Conservation (phyloP, 495 filamentous ascomycete species). For the Xylaria longipes region DNA sequence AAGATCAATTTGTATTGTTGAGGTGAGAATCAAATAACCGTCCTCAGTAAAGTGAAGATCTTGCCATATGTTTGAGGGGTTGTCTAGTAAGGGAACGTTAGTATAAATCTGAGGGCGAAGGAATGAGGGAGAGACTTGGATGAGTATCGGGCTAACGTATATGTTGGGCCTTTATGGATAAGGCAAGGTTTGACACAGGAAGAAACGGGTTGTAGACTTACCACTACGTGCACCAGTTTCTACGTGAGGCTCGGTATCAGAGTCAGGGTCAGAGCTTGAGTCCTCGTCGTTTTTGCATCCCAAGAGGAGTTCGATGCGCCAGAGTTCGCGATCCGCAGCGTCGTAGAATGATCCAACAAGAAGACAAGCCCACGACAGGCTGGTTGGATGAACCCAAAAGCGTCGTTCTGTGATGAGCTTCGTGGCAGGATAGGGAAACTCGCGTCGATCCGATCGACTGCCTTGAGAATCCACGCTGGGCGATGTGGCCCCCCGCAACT, state of each 20-base stretch:
- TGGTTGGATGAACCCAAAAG: constrained; percentile 30
- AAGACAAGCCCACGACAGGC: constrained; percentile 39
- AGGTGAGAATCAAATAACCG: constrained; percentile 16
- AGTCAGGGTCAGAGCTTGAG: constrained; percentile 2
- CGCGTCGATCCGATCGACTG: neutral
- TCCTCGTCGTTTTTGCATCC: constrained; percentile 23
- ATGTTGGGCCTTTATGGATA: neutral
- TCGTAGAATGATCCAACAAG: constrained; percentile 43
- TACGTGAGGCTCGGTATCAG: constrained; percentile 8
- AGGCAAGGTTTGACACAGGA: neutral
- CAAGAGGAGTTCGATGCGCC: constrained; percentile 37
- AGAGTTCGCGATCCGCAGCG: constrained; percentile 32
- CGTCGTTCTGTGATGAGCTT: constrained; percentile 36
- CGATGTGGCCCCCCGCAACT: constrained; percentile 11
- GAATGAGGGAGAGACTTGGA: neutral
- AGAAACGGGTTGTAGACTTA: neutral
- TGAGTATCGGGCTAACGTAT: neutral
- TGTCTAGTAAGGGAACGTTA: neutral
- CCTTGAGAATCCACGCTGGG: constrained; percentile 36
- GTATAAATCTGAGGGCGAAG: neutral
- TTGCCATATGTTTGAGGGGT: neutral
- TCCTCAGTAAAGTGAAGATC: constrained; percentile 21
- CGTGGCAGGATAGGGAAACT: constrained; percentile 40
- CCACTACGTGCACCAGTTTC: constrained; percentile 2
- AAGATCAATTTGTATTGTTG: neutral